Conservation (phyloP, 2,329 filamentous ascomycete genomes). For the Hawksworthiomyces lignivorus region DNA sequence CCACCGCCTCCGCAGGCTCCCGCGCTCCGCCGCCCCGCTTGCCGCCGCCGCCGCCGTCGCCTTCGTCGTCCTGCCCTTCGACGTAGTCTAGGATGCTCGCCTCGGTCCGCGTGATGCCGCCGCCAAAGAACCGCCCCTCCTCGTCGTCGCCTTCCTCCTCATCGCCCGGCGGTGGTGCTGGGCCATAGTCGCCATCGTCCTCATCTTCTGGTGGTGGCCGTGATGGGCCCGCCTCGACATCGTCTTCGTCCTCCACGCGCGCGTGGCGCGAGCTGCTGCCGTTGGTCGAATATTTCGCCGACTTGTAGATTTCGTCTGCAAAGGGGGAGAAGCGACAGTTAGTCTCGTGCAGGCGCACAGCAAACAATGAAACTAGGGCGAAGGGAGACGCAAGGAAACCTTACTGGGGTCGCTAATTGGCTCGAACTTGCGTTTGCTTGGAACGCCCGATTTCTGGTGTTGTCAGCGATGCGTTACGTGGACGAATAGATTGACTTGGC, state of each 20-base stretch:
- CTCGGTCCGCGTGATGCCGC: conserved; percentile 75
- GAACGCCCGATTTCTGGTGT: conserved; percentile 33
- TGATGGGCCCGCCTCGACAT: conserved; percentile 42
- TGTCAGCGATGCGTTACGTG: not conserved
- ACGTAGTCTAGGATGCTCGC: conserved; percentile 82
- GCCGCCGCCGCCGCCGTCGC: conserved; percentile 42
- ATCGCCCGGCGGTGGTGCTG: conserved; percentile 32
- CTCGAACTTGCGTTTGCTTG: conserved; percentile 58
- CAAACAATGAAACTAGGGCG: too few species aligned
- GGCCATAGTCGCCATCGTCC: conserved; percentile 42
- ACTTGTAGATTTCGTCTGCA: conserved; percentile 57
- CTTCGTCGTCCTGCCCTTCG: conserved; percentile 48
- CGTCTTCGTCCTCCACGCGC: conserved; percentile 37
- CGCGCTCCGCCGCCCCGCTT: too few species aligned
- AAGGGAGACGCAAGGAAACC: too few species aligned
- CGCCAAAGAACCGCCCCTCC: conserved; percentile 91
- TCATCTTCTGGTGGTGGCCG: conserved; percentile 37
- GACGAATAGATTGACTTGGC: too few species aligned
- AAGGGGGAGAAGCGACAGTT: too few species aligned
- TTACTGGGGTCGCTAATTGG: conserved; percentile 54
- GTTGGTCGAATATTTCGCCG: conserved; percentile 43
- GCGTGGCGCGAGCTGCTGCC: conserved; percentile 35
- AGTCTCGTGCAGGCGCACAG: not conserved
- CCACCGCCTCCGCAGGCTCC: conserved; percentile 28
- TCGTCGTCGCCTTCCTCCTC: conserved; percentile 62